A percentile compares a stretch with the other conserved stretches of the same genome.
phyloP scores from a whole-genome alignment of 495 filamentous ascomycete genomes.

The Tuber calosporum region DNA sequence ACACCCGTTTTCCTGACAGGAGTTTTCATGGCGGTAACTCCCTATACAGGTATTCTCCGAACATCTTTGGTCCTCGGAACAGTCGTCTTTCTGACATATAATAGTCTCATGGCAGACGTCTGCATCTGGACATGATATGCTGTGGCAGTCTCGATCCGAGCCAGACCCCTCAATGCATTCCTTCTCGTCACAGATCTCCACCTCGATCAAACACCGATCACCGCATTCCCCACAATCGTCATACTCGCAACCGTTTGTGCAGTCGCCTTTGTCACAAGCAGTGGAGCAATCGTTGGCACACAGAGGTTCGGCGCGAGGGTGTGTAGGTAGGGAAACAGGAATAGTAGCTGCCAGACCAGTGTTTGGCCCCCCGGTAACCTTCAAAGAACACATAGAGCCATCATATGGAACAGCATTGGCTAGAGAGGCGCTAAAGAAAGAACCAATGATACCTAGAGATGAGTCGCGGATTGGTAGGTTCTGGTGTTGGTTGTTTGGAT shows the following conservation, averaged over 20 bases:
- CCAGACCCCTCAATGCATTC: slow-evolving; percentile 15
- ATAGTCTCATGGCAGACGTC: slow-evolving; percentile 31
- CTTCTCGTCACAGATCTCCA: slow-evolving; percentile 28
- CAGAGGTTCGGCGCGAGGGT: neutral
- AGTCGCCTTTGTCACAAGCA: slow-evolving; percentile 20
- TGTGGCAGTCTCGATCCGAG: slow-evolving; percentile 7
- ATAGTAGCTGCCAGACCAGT: neutral
- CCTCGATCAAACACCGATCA: slow-evolving; percentile 27
- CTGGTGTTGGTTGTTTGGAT: neutral
- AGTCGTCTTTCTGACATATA: slow-evolving; percentile 33
- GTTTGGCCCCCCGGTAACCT: neutral
- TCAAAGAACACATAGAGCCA: slow-evolving; percentile 4
- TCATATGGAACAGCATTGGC: neutral
- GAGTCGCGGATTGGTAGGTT: neutral
- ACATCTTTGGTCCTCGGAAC: neutral
- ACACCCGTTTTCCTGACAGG: slow-evolving; percentile 5
- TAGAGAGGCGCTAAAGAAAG: neutral
- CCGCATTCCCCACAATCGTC: slow-evolving; percentile 27
- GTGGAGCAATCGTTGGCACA: slow-evolving; percentile 18
- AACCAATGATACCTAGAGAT: neutral
- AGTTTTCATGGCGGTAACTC: neutral
- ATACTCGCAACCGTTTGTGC: slow-evolving; percentile 30
- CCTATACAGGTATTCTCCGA: slow-evolving; percentile 7
- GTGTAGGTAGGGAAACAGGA: neutral
- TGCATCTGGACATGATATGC: slow-evolving; percentile 25